Base-by-base conservation (phyloP, 2,329 filamentous ascomycete genomes). In the Aureobasidium sp. region DNA sequence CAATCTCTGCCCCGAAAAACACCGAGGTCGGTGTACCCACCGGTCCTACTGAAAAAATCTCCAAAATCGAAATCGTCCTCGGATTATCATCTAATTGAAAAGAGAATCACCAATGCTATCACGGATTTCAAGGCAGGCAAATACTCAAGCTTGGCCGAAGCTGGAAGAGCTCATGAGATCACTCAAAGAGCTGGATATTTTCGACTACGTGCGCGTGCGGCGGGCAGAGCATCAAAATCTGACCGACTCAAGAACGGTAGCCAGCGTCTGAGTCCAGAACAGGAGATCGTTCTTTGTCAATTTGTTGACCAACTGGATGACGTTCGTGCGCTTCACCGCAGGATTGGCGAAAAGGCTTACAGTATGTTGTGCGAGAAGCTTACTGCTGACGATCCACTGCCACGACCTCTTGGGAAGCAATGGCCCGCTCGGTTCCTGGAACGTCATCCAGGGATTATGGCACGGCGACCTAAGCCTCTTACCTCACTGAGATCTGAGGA, bases 391-490 rank as follows among this genome's bases (percentile, higher is more conserved):
- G 45, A 49, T 22, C 10, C 45, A 6, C 24, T 30, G 17, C 45
- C 45, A 4, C 24, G 16, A 21, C 45, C 45, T 6, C 45, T 49
- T 25, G 45, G 45, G 4, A 49, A 49, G 16, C 45, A 49, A 30
- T 49, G 45, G 45, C 45, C 45, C 4, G 34, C 45, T 29, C 45
- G 45, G 21, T 49, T 49, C 30, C 16, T 49, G 45, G 45, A 49
- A 49, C 45, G 45, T 29, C 34, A 49, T 17, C 45, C 45, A 38
- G 34, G 34, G 3, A 39, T 49, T 21, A 29, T 39, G 32, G 44
- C 44, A 16, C 34, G 45, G 3, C 45, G 34, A 6, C 34, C 16
- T 2, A 16, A n/a, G 24, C 24, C 45, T 22, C 24, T 12, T 30
- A 16, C 24, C 24, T 38, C 34, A 19, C 16, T 17, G 16, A 12